Evolutionary conservation across 257 asterid genomes (phyloP).

Genomic region (Solanum boliviense): DNA sequence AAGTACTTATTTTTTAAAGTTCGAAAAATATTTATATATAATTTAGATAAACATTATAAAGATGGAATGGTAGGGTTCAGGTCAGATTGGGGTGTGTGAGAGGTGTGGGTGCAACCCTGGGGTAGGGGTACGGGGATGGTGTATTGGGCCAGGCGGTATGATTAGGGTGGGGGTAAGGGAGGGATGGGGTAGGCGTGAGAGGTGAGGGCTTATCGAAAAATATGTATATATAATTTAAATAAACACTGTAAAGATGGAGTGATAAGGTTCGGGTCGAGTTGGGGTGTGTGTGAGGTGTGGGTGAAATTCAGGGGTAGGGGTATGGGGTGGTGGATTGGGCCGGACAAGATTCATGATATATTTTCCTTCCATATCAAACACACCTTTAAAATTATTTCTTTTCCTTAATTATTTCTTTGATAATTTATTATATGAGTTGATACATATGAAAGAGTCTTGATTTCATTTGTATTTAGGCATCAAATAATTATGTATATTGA

Average conservation of each 20-base stretch:
- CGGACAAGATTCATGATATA: neutral
- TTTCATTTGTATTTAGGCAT: neutral
- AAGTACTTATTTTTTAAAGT: neutral
- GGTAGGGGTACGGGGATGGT: neutral
- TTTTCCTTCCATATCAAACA: neutral
- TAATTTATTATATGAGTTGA: neutral
- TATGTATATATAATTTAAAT: neutral
- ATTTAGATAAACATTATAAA: neutral
- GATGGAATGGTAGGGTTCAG: neutral
- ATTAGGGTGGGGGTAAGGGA: neutral
- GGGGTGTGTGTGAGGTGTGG: neutral
- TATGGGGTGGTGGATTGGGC: neutral
- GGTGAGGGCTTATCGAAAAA: neutral
- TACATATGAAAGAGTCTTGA: neutral
- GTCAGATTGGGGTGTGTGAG: neutral
- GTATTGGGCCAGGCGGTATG: neutral
- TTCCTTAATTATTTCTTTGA: neutral
- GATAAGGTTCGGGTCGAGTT: neutral
- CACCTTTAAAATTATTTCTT: neutral
- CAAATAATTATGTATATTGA: neutral
- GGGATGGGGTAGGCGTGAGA: neutral
- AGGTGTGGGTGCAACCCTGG: neutral
- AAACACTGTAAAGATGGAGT: neutral
- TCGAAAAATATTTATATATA: neutral
- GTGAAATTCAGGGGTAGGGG: neutral